phyloP scores from a whole-genome alignment of 2,329 filamentous ascomycete species.

The Pyricularia sp. region DNA sequence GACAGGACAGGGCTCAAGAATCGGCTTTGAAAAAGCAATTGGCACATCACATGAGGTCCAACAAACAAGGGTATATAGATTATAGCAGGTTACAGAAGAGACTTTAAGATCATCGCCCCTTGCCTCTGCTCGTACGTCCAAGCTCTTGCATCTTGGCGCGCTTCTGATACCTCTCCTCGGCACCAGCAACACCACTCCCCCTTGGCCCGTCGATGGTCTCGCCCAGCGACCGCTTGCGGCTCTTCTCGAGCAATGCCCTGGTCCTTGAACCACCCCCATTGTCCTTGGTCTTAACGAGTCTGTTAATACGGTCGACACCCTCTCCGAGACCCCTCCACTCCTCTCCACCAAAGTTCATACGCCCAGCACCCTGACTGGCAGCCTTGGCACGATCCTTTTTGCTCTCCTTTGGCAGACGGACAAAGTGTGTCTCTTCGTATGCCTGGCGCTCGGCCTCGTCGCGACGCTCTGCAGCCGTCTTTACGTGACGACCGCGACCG shows the following conservation, averaged over 20 bases:
- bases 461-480: slow-evolving; percentile 66
- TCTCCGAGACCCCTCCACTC: slow-evolving; percentile 84
- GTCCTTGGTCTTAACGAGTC: slow-evolving; percentile 64
- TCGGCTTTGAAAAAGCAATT: neutral
- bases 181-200: slow-evolving; percentile 37
- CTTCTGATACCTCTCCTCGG: slow-evolving; percentile 62
- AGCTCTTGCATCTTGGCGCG: slow-evolving; percentile 47
- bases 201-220: slow-evolving; percentile 62
- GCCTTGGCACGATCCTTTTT: slow-evolving; percentile 74
- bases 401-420: slow-evolving; percentile 72
- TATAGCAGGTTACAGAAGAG: neutral
- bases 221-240: slow-evolving; percentile 62
- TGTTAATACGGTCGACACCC: slow-evolving; percentile 77
- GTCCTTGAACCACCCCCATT: slow-evolving; percentile 39
- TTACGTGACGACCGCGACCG: slow-evolving; percentile 67
- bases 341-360: slow-evolving; percentile 77
- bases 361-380: slow-evolving; percentile 15
- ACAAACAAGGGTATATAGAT: neutral
- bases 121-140: slow-evolving; percentile 34
- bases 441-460: slow-evolving; percentile 69
- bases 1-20: neutral
- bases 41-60: too few species aligned
- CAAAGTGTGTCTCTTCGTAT: slow-evolving; percentile 91
- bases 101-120: slow-evolving; percentile 21
- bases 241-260: slow-evolving; percentile 65